Conservation (phyloP, 2,329 filamentous ascomycete species). For the Neofusicoccum sp. region DNA sequence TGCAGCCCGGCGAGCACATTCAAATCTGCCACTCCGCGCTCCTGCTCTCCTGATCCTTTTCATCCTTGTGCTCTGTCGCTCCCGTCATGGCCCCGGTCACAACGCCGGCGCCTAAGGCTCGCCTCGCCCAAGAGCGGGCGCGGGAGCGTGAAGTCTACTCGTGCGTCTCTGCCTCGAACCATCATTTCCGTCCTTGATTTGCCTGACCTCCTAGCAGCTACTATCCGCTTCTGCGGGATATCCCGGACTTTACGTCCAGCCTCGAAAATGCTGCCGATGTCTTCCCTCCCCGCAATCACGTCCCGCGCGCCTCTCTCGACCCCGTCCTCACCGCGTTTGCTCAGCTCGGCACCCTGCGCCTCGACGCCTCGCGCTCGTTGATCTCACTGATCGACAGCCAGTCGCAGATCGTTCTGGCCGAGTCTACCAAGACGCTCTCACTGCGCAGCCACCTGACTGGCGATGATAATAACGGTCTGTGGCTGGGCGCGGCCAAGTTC, state of each 20-base stretch:
- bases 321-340: slow-evolving; percentile 37
- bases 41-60: too few species aligned
- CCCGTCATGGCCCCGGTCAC: too few species aligned
- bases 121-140: too few species aligned
- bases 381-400: slow-evolving; percentile 39
- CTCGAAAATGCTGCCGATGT: slow-evolving; percentile 11
- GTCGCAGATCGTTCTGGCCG: slow-evolving; percentile 36
- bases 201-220: background rate
- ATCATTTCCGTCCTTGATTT: background rate
- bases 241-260: background rate
- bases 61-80: too few species aligned
- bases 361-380: slow-evolving; percentile 34
- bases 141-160: background rate
- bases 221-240: background rate
- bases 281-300: slow-evolving; percentile 23
- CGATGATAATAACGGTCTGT: slow-evolving; percentile 26
- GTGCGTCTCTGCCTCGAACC: background rate
- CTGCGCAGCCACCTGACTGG: slow-evolving; percentile 28
- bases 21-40: too few species aligned
- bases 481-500: slow-evolving; percentile 32
- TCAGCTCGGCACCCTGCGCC: slow-evolving; percentile 37
- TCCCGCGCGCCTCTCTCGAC: slow-evolving; percentile 27
- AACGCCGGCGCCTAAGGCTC: too few species aligned
- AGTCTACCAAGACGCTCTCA: slow-evolving; percentile 32
- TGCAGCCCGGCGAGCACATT: too few species aligned